Percentiles rank a stretch among this genome's conserved stretches.
Evolutionary conservation across 208 protist species (phyloP).

Genomic region (Trypanosoma cruzi): DNA sequence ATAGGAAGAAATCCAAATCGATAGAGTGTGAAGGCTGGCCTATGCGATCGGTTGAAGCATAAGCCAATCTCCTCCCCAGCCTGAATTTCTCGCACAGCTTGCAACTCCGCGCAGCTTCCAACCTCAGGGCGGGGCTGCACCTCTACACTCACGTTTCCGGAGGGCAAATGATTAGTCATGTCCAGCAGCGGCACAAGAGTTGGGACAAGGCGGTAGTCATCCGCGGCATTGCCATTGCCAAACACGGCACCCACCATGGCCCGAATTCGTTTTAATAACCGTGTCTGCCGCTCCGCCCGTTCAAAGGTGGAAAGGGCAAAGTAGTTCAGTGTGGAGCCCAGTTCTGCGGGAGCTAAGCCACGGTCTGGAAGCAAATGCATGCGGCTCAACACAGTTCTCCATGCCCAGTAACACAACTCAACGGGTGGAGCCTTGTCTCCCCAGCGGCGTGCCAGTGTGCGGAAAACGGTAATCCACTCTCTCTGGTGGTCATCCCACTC

Average conservation of each 20-base stretch:
- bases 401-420: conserved; percentile 80
- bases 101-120: conserved; percentile 71
- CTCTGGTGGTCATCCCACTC: conserved; percentile 87
- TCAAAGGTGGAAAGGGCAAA: conserved; percentile 56
- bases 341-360: conserved; percentile 50
- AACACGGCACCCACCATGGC: conserved; percentile 34
- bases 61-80: conserved; percentile 75
- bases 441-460: conserved; percentile 51
- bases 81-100: conserved; percentile 63
- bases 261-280: conserved; percentile 40
- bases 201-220: conserved; percentile 69
- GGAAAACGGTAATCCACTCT: conserved; percentile 63
- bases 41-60: conserved; percentile 69
- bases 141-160: conserved; percentile 71
- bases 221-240: conserved; percentile 37
- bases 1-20: conserved; percentile 82
- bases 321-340: conserved; percentile 66
- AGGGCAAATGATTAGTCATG: conserved; percentile 66
- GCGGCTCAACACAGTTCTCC: conserved; percentile 68
- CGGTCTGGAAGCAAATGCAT: conserved; percentile 74
- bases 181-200: conserved; percentile 78
- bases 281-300: conserved; percentile 46
- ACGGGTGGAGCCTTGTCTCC: conserved; percentile 41
- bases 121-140: conserved; percentile 43
- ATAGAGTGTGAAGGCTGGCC: conserved; percentile 68